Percentiles rank a stretch among this genome's conserved stretches.
These are phyloP conservation scores for Xylaria sp. DNA, from an alignment of 2,329 filamentous ascomycete genomes.

Conservation along the genomic window DNA sequence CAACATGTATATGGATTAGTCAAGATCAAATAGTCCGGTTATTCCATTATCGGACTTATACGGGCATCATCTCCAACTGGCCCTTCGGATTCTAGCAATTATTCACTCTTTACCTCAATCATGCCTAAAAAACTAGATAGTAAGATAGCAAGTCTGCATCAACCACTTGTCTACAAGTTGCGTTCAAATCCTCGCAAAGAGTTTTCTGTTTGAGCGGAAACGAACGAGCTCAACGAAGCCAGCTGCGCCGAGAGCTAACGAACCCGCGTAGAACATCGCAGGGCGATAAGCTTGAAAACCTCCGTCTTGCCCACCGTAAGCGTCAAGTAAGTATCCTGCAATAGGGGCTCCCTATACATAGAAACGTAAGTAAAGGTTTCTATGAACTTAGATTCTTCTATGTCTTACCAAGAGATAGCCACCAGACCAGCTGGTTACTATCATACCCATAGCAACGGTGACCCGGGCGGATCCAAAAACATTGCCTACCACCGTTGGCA, in stretches of 20 bases:
- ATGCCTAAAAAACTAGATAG: neutral
- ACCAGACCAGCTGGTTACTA: slow-evolving; percentile 67
- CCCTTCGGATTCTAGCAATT: neutral
- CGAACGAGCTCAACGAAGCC: slow-evolving; percentile 55
- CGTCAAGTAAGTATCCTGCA: slow-evolving; percentile 66
- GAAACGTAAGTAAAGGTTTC: neutral
- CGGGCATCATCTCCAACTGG: neutral
- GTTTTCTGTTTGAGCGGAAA: slow-evolving; percentile 53
- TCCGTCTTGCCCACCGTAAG: slow-evolving; percentile 55
- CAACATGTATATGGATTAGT: neutral
- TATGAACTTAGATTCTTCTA: neutral
- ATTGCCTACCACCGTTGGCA: slow-evolving; percentile 70
- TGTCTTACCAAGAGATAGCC: slow-evolving; percentile 66
- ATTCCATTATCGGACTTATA: neutral
- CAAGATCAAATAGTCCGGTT: neutral
- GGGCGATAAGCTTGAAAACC: slow-evolving; percentile 65
- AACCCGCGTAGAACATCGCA: slow-evolving; percentile 70
- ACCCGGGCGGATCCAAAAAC: slow-evolving; percentile 66
- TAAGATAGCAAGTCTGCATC: neutral
- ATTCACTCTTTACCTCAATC: neutral
- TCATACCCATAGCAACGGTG: slow-evolving; percentile 69
- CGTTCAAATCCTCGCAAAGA: slow-evolving; percentile 51
- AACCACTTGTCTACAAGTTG: neutral
- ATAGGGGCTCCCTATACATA: slow-evolving; percentile 58
- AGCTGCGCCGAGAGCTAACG: slow-evolving; percentile 58